phyloP scores from a whole-genome alignment of 192 early-diverging fungal species.

The Coemansia sp. region DNA sequence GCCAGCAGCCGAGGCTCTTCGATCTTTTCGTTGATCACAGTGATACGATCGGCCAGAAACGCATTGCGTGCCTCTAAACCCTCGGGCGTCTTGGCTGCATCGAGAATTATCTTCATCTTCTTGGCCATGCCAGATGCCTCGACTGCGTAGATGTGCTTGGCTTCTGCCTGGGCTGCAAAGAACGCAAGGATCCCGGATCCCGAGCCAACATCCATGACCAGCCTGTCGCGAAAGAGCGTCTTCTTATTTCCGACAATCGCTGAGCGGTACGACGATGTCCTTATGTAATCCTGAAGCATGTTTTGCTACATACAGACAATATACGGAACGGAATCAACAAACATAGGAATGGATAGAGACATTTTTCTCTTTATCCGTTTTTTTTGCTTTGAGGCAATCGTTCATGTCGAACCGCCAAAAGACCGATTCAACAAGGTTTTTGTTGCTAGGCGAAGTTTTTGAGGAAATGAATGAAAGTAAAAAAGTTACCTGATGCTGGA shows the following conservation, averaged over 20 bases:
- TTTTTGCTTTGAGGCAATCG: background rate
- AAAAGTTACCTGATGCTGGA: conserved; percentile 52
- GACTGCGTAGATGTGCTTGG: conserved; percentile 91
- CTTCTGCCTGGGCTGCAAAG: conserved; percentile 93
- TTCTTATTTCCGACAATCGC: conserved; percentile 84
- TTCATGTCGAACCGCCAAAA: no score
- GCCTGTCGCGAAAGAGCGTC: conserved; percentile 72
- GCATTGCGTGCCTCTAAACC: conserved; percentile 59
- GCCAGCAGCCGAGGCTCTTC: conserved; percentile 68
- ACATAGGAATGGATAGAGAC: background rate
- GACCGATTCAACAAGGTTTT: background rate
- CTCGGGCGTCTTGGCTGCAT: conserved; percentile 54
- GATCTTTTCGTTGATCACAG: conserved; percentile 85
- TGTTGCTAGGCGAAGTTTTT: background rate
- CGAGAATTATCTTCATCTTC: conserved; percentile 83
- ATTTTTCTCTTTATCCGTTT: background rate
- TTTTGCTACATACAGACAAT: conserved; percentile 72
- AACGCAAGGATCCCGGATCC: conserved; percentile 94
- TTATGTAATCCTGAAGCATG: conserved; percentile 93
- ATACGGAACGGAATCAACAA: background rate
- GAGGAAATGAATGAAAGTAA: background rate
- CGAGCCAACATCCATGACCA: conserved; percentile 93
- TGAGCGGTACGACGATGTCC: conserved; percentile 92
- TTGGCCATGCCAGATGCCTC: conserved; percentile 94
- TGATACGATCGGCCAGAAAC: conserved; percentile 78